These are phyloP conservation scores for Trichoderma lentiforme DNA, from an alignment of 2,329 filamentous ascomycete species.

Conservation along the genomic window DNA sequence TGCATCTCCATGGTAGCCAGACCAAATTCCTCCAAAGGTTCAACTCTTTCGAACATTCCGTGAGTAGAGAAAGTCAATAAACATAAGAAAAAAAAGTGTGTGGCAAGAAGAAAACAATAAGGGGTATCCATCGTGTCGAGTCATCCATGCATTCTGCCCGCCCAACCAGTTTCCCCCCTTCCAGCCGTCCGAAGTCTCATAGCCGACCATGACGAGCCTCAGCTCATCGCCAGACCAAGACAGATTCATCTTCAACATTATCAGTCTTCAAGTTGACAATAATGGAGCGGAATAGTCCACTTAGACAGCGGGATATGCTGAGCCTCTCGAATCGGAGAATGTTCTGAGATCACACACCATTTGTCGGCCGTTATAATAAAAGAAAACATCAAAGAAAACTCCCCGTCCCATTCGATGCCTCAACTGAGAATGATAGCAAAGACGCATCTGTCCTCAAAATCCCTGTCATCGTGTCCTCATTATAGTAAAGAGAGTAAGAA, in stretches of 20 bases:
- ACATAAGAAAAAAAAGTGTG: constrained; percentile 24
- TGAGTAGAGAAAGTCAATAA: constrained; percentile 20
- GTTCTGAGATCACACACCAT: constrained; percentile 12
- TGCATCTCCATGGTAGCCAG: constrained; percentile 23
- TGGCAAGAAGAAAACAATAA: constrained; percentile 30
- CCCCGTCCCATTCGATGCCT: constrained; percentile 15
- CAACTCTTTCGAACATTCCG: constrained; percentile 6
- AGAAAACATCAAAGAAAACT: constrained; percentile 15
- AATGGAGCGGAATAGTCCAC: not conserved
- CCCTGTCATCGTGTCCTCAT: constrained; percentile 35
- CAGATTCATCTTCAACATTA: constrained; percentile 6
- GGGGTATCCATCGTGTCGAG: constrained; percentile 45
- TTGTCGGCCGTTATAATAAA: constrained; percentile 15
- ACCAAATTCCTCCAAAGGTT: constrained; percentile 20
- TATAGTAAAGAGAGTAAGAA: constrained; percentile 23
- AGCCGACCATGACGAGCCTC: constrained; percentile 25
- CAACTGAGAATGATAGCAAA: constrained; percentile 13
- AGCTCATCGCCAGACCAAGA: constrained; percentile 39
- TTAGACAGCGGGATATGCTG: not conserved
- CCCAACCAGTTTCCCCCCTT: constrained; percentile 32
- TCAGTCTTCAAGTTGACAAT: not conserved
- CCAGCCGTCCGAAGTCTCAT: constrained; percentile 18
- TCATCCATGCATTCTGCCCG: constrained; percentile 45
- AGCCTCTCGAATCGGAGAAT: not conserved
- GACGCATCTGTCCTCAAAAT: constrained; percentile 10